Conservation (phyloP, 2,329 filamentous ascomycete species). For the Cercospora zeina region DNA sequence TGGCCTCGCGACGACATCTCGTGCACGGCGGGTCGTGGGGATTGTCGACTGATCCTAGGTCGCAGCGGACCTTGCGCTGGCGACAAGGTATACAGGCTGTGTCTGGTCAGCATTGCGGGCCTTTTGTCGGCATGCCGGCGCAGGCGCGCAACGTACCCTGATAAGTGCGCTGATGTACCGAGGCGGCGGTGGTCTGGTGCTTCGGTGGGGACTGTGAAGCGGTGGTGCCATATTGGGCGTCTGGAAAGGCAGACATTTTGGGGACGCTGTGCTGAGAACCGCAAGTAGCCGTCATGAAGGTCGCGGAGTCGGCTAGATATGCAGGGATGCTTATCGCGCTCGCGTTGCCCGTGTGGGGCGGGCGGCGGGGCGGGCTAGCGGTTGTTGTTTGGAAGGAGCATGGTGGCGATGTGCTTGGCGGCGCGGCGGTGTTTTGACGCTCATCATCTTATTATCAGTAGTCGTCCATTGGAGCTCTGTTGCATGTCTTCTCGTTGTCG, state of each 20-base stretch:
- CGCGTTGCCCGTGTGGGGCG: not conserved
- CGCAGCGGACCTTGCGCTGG: slow-evolving; percentile 59
- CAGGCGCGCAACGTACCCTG: slow-evolving; percentile 28
- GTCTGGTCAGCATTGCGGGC: slow-evolving; percentile 18
- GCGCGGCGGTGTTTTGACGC: slow-evolving; percentile 20
- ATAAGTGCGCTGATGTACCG: slow-evolving; percentile 35
- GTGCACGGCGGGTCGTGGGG: slow-evolving; percentile 92
- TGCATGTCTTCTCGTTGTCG: no score
- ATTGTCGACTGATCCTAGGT: slow-evolving; percentile 77
- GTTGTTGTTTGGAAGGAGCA: slow-evolving; percentile 33
- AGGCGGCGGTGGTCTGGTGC: slow-evolving; percentile 16
- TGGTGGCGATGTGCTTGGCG: slow-evolving; percentile 30
- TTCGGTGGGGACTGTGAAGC: slow-evolving; percentile 27
- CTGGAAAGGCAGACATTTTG: slow-evolving; percentile 24
- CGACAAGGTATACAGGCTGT: slow-evolving; percentile 57
- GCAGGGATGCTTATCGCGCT: slow-evolving; percentile 14
- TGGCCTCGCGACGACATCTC: slow-evolving; percentile 89
- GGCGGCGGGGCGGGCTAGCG: not conserved
- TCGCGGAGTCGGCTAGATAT: slow-evolving; percentile 13
- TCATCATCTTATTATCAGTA: slow-evolving; percentile 22
- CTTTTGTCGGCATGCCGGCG: not conserved
- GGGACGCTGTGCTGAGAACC: slow-evolving; percentile 28
- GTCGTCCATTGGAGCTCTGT: slow-evolving; percentile 16
- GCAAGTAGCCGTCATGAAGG: slow-evolving; percentile 25
- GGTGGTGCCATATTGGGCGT: slow-evolving; percentile 26